A percentile compares a stretch with the other conserved stretches of the same genome.
phyloP scores from a whole-genome alignment of 306 rosid species.

The Glycine latifolia region DNA sequence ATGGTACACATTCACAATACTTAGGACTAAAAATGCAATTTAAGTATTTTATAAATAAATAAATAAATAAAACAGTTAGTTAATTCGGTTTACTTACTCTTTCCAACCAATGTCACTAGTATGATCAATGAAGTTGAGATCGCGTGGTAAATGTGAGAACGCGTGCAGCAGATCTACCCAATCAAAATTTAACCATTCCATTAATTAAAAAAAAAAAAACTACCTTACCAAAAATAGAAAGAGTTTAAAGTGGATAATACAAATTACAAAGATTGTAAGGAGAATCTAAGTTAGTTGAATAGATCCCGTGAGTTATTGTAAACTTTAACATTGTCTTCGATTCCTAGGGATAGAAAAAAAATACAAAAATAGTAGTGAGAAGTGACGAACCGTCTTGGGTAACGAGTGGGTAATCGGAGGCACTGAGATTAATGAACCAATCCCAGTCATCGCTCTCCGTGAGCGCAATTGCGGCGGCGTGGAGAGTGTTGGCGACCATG shows the following conservation, averaged over 20 bases:
- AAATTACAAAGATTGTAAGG: no score
- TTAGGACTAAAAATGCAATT: no score
- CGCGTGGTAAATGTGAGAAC: slow-evolving; percentile 75
- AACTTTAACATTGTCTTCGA: no score
- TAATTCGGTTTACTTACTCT: slow-evolving; percentile 59
- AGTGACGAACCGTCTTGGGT: slow-evolving; percentile 74
- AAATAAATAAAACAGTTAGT: neutral
- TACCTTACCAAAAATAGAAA: slow-evolving; percentile 26
- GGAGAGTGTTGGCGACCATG: slow-evolving; percentile 90
- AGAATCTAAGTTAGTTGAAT: no score
- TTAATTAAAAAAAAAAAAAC: neutral
- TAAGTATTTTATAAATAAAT: no score
- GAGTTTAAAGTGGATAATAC: neutral
- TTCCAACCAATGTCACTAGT: slow-evolving; percentile 93
- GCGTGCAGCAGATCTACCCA: slow-evolving; percentile 79
- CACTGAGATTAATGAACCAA: slow-evolving; percentile 92
- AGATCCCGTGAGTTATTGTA: no score
- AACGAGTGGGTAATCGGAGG: slow-evolving; percentile 87
- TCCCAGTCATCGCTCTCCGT: slow-evolving; percentile 77
- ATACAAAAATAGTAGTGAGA: no score
- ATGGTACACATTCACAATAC: no score
- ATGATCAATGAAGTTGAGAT: slow-evolving; percentile 90
- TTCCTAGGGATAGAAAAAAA: no score
- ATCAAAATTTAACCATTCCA: slow-evolving; percentile 28
- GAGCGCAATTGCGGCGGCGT: slow-evolving; percentile 80